phyloP scores from a whole-genome alignment of 768 basidiomycete genomes.

The Collybia nuda region DNA sequence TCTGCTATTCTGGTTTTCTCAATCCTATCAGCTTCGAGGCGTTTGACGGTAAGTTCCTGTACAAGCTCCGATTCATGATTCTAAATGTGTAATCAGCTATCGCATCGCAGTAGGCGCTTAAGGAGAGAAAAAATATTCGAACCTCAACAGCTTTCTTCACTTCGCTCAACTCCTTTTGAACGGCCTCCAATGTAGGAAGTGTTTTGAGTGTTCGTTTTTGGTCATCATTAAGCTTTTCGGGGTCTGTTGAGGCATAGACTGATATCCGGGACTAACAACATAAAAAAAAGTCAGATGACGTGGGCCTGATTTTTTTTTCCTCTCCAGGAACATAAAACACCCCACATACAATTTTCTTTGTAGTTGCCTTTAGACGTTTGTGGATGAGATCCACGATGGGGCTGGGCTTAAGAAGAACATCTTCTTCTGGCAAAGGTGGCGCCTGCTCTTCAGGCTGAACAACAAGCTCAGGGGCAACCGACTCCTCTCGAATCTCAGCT shows the following conservation, averaged over 20 bases:
- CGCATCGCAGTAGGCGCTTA: neutral
- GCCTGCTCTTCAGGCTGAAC: conserved; percentile 39
- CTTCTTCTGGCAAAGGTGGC: conserved; percentile 44
- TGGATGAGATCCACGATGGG: conserved; percentile 77
- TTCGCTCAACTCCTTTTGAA: conserved; percentile 80
- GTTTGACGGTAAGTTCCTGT: conserved; percentile 54
- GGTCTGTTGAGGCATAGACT: conserved; percentile 63
- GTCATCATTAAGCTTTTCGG: conserved; percentile 83
- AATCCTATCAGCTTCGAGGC: conserved; percentile 53
- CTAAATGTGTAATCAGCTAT: neutral
- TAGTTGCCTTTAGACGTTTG: conserved; percentile 74
- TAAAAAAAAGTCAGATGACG: conserved; percentile 11
- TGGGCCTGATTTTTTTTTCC: neutral
- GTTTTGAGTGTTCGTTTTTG: conserved; percentile 74
- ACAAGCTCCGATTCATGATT: conserved; percentile 59
- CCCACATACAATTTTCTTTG: conserved; percentile 79
- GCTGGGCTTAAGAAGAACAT: conserved; percentile 49
- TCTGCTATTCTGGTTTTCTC: conserved; percentile 55
- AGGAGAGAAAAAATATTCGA: conserved; percentile 12
- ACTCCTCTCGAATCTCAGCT: conserved; percentile 45
- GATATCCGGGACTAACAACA: conserved; percentile 64
- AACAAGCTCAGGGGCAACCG: conserved; percentile 44
- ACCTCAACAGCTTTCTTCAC: conserved; percentile 87
- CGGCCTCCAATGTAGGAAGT: conserved; percentile 74
- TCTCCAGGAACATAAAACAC: conserved; percentile 1